Evolutionary conservation across 2,329 filamentous ascomycete species (phyloP), one percentile per base, ranked within the genome.

Genomic region (Trichoderma koningii): DNA sequence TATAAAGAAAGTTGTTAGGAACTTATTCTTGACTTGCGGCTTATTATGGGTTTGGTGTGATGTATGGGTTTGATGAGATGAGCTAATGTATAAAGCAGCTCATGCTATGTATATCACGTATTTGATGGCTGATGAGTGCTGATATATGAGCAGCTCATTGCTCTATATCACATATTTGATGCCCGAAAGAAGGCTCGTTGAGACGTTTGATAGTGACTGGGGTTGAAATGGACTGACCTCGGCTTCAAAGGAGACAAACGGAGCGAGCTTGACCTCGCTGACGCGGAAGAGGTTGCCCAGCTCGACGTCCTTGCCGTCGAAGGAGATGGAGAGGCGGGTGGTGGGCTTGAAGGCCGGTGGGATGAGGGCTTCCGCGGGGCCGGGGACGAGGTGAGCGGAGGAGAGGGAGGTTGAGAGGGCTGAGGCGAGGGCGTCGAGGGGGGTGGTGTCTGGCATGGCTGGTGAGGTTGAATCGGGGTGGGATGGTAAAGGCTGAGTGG

Each of bases 341-440:
- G 73, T 75, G 1, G 82, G 80, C 51, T 71, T 73, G 71, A 84
- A 84, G 28, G 67, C 69, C 10, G 72, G 67, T 0, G 80, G 77
- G 47, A 84, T 79, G 50, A 84, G 68, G 15, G 44, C 68, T 9
- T 71, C 70, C n/a, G 78, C 78, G 3, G 75, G 65, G 10, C 79
- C 79, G 4, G 79, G 79, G 2, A 77, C 74, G n/a, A 82, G 74
- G 26, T 73, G 73, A 19, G 77, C 77, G 28, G 75, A 68, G n/a
- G 72, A 69, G 12, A 81, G 72, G 21, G 77, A 77, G 61, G 30
- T 67, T 3, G 64, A 65, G 7, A 79, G 69, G 7, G 62, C 15
- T 7, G 62, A 65, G 17, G 70, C 19, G 12, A 68, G 42, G n/a
- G 67, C 59, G 45, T 70, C 57, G 17, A 70, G 67, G 51, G 6